Base-by-base conservation (phyloP, 495 filamentous ascomycete species). In the Aspergillus leporis region DNA sequence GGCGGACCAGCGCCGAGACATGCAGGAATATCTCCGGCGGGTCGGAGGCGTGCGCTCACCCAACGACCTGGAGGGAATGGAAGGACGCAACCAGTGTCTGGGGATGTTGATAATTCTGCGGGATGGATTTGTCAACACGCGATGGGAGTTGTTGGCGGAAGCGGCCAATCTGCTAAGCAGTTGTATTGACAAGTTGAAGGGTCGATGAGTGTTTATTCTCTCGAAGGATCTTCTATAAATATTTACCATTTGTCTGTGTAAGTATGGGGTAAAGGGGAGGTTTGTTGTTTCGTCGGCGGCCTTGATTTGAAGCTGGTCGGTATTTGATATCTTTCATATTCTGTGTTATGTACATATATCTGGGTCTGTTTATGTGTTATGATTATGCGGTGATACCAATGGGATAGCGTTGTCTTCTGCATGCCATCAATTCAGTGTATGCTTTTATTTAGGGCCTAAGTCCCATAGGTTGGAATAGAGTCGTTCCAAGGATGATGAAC, bases 131-230 rank as follows among this genome's bases (percentile, higher is more conserved):
- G 75, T 81, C 56, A 85, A 86, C 65, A 88, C 92, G 40, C 81
- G 93, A 55, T 98, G 94, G 94, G 92, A 98, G 74, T 72, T 98
- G 60, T 75, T 97, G 55, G 85, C 90, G 51, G 94, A 98, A 71
- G 94, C 92, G 47, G 87, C 87, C 50, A 86, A 83, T 45, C 74
- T 97, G 63, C 72, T 98, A 67, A 82, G 81, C 52, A 93, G 92
- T 67, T 96, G 91, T 69, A 88, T 95, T 55, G 73, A 78, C 10
- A 86, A 87, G 76, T 61, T 88, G 58, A 60, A 60, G 10, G 60
- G 61, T 2, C n/a, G 31, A 30, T 36, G 21, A 53, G 13, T 13
- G 14, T 9, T 38, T 5, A 30, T 22, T 8, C 30, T 18, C 12
- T n/a, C 1, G 13, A 3, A 28, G 41, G 41, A 19, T 53, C 12